phyloP scores from a whole-genome alignment of 1,139 yeast genomes.

The Zygoascus meyerae region DNA sequence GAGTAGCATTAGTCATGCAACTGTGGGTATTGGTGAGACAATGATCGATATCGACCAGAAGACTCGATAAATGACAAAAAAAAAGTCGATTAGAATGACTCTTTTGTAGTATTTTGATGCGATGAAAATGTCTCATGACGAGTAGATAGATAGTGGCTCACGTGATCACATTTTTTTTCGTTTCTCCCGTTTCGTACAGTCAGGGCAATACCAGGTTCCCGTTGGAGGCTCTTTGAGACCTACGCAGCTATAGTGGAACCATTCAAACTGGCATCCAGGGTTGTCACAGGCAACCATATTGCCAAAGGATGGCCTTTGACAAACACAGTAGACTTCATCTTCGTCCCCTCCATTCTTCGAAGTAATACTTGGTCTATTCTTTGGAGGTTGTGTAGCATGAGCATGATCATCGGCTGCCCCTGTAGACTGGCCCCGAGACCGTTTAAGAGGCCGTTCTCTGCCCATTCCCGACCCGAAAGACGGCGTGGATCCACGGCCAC shows the following conservation, averaged over 20 bases:
- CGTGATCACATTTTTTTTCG: constrained; percentile 17
- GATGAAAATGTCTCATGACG: no score
- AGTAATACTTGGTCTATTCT: constrained; percentile 1
- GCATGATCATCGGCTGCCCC: neutral
- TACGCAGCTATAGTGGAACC: constrained; percentile 81
- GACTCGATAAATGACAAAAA: no score
- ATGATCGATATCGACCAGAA: no score
- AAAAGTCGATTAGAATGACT: no score
- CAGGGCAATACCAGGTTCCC: constrained; percentile 40
- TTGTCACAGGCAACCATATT: constrained; percentile 93
- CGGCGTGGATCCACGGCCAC: neutral
- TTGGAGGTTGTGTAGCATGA: constrained; percentile 9
- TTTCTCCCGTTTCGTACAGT: constrained; percentile 25
- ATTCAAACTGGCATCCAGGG: constrained; percentile 71
- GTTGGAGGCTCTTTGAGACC: constrained; percentile 49
- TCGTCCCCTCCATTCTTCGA: constrained; percentile 48
- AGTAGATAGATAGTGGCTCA: no score
- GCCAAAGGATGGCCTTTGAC: constrained; percentile 81
- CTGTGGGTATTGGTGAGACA: no score
- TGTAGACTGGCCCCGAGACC: constrained; percentile 6
- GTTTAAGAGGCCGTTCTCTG: constrained; percentile 6
- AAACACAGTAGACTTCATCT: constrained; percentile 64
- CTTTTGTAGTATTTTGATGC: no score
- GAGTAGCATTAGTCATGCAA: no score
- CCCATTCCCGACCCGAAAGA: neutral